Evolutionary conservation across 23 red algal species (phyloP).

Genomic region (Gracilaria vermiculophylla): DNA sequence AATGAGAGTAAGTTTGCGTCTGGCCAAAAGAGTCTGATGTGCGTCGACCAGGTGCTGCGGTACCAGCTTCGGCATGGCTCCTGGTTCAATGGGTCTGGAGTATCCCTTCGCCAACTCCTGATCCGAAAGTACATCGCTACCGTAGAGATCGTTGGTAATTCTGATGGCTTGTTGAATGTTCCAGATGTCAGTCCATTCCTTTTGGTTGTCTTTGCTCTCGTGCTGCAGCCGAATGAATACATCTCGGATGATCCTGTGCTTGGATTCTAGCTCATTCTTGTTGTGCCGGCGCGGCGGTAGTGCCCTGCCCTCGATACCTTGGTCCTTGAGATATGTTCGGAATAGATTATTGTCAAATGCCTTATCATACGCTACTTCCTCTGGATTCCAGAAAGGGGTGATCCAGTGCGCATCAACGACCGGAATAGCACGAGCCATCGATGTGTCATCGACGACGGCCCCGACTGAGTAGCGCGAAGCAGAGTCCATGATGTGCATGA

Average conservation of each 20-base stretch:
- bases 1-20: conserved; percentile 34
- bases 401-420: background rate
- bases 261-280: conserved; percentile 34
- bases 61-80: background rate
- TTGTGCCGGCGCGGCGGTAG: conserved; percentile 8
- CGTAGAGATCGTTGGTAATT: conserved; percentile 40
- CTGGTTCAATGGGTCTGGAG: background rate
- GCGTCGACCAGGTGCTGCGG: background rate
- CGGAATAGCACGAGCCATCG: background rate
- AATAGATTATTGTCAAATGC: background rate
- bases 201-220: background rate
- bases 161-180: background rate
- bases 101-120: conserved; percentile 38
- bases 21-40: conserved; percentile 12
- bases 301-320: background rate
- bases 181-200: background rate
- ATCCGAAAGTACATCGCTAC: background rate
- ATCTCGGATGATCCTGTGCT: conserved; percentile 8
- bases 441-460: background rate
- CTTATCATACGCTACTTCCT: background rate
- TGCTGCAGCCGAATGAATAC: conserved; percentile 8
- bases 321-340: background rate
- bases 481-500: background rate
- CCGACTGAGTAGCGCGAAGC: background rate
- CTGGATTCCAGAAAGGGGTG: background rate